A percentile compares a stretch with the other conserved stretches of the same genome.
Conservation (phyloP, 441 rosid species). For the Iberis amara region DNA sequence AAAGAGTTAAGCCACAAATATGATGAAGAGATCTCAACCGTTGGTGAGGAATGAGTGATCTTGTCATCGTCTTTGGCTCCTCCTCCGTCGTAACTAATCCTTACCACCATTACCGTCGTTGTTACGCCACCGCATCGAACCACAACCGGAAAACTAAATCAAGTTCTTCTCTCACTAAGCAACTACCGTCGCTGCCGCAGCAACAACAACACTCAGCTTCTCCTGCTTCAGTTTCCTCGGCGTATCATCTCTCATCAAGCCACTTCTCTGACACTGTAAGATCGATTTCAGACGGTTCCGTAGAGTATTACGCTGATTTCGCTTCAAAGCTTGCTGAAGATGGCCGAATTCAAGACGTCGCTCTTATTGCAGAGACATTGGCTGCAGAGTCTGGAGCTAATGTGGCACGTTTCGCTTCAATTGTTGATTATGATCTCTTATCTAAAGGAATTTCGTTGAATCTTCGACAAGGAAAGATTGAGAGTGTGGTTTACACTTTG, state of each 20-base stretch:
- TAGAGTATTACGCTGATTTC: constrained; percentile 43
- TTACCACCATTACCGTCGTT: constrained; percentile 29
- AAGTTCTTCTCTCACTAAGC: constrained; percentile 30
- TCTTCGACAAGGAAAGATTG: constrained; percentile 49
- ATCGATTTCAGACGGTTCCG: constrained; percentile 35
- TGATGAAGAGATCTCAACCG: constrained; percentile 24
- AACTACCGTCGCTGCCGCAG: constrained; percentile 31
- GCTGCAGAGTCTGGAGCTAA: constrained; percentile 48
- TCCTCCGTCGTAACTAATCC: constrained; percentile 41
- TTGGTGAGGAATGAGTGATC: constrained; percentile 47
- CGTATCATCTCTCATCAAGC: constrained; percentile 21
- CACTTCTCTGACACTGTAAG: constrained; percentile 33
- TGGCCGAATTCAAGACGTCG: constrained; percentile 63
- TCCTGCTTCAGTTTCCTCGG: constrained; percentile 31
- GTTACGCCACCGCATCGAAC: constrained; percentile 30
- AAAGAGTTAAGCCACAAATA: constrained; percentile 21
- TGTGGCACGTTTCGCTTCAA: constrained; percentile 42
- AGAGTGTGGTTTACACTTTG: constrained; percentile 46
- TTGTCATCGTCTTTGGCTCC: constrained; percentile 55
- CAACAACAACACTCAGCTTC: constrained; percentile 26
- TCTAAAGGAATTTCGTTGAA: constrained; percentile 49
- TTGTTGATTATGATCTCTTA: constrained; percentile 38
- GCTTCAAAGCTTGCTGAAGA: constrained; percentile 67
- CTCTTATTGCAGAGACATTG: constrained; percentile 45
- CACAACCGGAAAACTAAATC: constrained; percentile 27